Conservation (phyloP, 345 rosid species). For the Brassica rapa region DNA sequence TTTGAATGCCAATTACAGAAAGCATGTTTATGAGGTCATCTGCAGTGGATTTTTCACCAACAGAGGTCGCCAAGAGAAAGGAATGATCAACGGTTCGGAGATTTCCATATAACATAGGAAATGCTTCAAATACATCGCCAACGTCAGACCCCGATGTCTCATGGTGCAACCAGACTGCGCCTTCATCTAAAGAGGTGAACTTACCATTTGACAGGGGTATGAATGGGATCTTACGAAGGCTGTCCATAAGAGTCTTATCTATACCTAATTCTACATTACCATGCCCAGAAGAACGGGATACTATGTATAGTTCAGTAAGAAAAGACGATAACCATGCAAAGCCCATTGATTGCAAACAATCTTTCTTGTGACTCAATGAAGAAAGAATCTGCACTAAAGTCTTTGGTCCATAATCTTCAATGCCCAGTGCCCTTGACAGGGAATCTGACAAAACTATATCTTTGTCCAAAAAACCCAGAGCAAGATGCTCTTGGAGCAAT, state of each 20-base stretch:
- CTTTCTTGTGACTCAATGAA: conserved; percentile 54
- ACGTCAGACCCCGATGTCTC: conserved; percentile 54
- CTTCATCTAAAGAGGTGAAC: conserved; percentile 65
- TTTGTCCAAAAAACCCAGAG: conserved; percentile 76
- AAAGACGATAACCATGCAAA: conserved; percentile 74
- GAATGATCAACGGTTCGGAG: conserved; percentile 68
- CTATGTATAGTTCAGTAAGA: conserved; percentile 58
- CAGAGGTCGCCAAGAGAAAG: conserved; percentile 53
- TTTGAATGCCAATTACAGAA: conserved; percentile 67
- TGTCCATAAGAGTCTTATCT: conserved; percentile 46
- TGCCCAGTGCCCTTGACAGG: conserved; percentile 74
- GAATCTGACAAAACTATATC: conserved; percentile 74
- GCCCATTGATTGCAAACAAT: conserved; percentile 67
- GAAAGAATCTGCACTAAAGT: conserved; percentile 60
- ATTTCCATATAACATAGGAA: conserved; percentile 71
- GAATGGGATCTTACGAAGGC: conserved; percentile 63
- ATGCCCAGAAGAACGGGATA: conserved; percentile 52
- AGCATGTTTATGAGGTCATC: conserved; percentile 66
- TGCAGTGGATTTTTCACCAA: conserved; percentile 33
- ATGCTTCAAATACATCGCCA: conserved; percentile 57
- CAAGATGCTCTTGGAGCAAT: conserved; percentile 76
- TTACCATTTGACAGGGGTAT: conserved; percentile 84
- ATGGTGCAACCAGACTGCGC: conserved; percentile 81
- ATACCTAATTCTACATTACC: conserved; percentile 38
- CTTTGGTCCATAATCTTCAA: conserved; percentile 79